Evolutionary conservation across 306 rosid genomes (phyloP).

Genomic region (Ceratonia siliqua): DNA sequence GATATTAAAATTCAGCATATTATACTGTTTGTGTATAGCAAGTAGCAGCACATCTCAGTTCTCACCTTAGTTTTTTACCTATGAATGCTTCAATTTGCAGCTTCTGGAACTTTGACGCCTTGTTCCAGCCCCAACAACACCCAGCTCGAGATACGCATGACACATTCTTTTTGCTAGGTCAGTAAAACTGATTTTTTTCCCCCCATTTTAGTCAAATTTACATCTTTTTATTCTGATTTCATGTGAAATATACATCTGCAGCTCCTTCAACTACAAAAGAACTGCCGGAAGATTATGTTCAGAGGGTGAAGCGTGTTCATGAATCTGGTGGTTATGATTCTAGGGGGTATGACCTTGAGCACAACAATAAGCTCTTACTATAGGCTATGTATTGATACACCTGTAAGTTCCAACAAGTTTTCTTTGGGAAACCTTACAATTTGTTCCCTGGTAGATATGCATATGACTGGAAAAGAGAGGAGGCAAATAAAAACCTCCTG

Average conservation of each 20-base stretch:
- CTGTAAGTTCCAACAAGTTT: background rate
- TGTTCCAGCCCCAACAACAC: conserved; percentile 99
- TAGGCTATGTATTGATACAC: conserved; percentile 9
- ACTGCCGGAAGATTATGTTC: conserved; percentile 93
- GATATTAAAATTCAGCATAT: background rate
- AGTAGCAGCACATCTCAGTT: background rate
- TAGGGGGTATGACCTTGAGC: conserved; percentile 63
- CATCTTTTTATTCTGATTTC: conserved; percentile 31
- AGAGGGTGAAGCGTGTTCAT: conserved; percentile 81
- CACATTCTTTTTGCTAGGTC: conserved; percentile 81
- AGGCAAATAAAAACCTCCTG: conserved; percentile 86
- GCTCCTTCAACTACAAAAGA: conserved; percentile 79
- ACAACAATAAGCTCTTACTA: background rate
- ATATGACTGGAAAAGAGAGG: conserved; percentile 90
- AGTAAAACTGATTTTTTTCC: conserved; percentile 5
- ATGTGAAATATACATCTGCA: conserved; percentile 38
- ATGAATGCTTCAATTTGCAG: conserved; percentile 49
- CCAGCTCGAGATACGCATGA: conserved; percentile 99
- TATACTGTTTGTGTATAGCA: background rate
- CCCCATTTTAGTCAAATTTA: conserved; percentile 22
- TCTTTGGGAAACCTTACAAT: conserved; percentile 19
- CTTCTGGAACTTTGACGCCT: conserved; percentile 92
- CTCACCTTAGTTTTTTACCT: background rate
- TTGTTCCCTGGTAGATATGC: conserved; percentile 56
- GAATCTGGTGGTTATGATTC: conserved; percentile 92